Percentiles rank a stretch among this genome's conserved stretches.
phyloP scores from a whole-genome alignment of 305 asterid species.

The Coffea humblotiana region DNA sequence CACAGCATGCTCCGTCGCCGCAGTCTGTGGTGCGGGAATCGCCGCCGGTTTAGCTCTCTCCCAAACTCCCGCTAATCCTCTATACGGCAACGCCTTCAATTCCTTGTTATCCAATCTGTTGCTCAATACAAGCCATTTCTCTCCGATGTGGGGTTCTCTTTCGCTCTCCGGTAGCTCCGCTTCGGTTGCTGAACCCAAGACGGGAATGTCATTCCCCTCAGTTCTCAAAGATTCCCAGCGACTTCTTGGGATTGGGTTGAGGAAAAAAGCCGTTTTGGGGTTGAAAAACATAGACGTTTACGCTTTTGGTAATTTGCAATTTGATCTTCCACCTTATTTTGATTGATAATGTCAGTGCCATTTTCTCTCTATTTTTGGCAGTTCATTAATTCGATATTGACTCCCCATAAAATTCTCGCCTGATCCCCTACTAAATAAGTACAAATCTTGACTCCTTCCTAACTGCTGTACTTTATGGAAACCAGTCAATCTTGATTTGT shows the following conservation, averaged over 20 bases:
- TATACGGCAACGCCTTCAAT: conserved; percentile 43
- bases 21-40: conserved; percentile 30
- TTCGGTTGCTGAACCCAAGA: conserved; percentile 62
- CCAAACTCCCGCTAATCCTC: conserved; percentile 36
- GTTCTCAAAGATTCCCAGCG: conserved; percentile 65
- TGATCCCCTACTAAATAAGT: not conserved
- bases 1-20: conserved; percentile 37
- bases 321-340: not conserved
- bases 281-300: conserved; percentile 88
- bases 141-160: conserved; percentile 66
- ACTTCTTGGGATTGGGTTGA: conserved; percentile 82
- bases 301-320: conserved; percentile 66
- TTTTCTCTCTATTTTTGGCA: not conserved
- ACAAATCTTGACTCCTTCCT: not conserved
- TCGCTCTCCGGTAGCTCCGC: conserved; percentile 49
- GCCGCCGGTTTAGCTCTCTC: conserved; percentile 49
- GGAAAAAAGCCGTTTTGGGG: conserved; percentile 71
- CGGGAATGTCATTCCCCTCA: conserved; percentile 74
- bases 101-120: conserved; percentile 40
- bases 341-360: not conserved
- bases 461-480: not conserved
- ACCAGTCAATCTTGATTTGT: not conserved
- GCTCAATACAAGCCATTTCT: conserved; percentile 16
- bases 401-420: too few species aligned
- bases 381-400: not conserved